phyloP scores from a whole-genome alignment of 2,329 filamentous ascomycete species.

The Fusarium sp. region DNA sequence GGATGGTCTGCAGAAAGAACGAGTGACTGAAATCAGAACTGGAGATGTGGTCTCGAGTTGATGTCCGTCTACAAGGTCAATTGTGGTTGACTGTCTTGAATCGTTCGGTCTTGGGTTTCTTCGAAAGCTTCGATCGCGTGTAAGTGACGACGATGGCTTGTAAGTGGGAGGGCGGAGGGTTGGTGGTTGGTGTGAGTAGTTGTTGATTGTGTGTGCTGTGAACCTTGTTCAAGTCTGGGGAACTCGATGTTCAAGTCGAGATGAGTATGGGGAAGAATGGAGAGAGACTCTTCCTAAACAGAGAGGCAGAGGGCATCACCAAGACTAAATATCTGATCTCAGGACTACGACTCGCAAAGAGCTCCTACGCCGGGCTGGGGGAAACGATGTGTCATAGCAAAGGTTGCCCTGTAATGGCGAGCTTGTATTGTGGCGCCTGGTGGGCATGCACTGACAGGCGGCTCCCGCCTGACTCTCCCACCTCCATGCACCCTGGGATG shows the following conservation, averaged over 20 bases:
- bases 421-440: slow-evolving; percentile 45
- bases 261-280: slow-evolving; percentile 38
- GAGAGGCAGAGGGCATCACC: slow-evolving; percentile 38
- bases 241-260: slow-evolving; percentile 24
- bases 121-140: slow-evolving; percentile 4
- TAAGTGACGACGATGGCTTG: slow-evolving; percentile 7
- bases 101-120: slow-evolving; percentile 15
- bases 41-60: not conserved
- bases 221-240: slow-evolving; percentile 33
- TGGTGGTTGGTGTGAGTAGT: slow-evolving; percentile 17
- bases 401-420: slow-evolving; percentile 43
- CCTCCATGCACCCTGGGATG: slow-evolving; percentile 25
- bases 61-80: slow-evolving; percentile 14
- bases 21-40: slow-evolving; percentile 8
- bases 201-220: slow-evolving; percentile 13
- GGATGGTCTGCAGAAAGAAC: not conserved
- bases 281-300: slow-evolving; percentile 30
- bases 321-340: slow-evolving; percentile 43
- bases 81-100: slow-evolving; percentile 17
- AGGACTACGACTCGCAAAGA: slow-evolving; percentile 29
- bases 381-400: slow-evolving; percentile 47
- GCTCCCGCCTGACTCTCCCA: slow-evolving; percentile 43
- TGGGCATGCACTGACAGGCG: slow-evolving; percentile 37
- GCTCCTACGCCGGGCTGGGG: slow-evolving; percentile 31
- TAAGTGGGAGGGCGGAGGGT: slow-evolving; percentile 24